Evolutionary conservation across 164 flowering plant genomes (phyloP).

Genomic region (Euptelea pleiosperma): DNA sequence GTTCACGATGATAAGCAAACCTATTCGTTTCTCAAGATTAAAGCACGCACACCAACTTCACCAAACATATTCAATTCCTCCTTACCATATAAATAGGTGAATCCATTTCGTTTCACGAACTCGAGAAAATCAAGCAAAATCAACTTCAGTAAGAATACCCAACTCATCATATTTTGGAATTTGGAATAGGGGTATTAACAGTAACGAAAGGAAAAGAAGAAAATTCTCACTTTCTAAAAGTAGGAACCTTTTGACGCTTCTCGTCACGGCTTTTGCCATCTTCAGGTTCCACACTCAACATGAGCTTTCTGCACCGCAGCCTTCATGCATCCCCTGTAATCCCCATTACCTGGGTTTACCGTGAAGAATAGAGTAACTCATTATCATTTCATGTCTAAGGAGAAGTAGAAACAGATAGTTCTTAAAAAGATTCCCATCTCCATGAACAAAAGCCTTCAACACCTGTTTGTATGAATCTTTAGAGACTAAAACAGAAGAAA

Average conservation of each 20-base stretch:
- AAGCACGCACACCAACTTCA: no score
- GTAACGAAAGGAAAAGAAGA: background rate
- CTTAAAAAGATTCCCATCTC: constrained; percentile 61
- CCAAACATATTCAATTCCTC: no score
- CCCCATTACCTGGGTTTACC: constrained; percentile 33
- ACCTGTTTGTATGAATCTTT: constrained; percentile 37
- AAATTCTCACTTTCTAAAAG: constrained; percentile 22
- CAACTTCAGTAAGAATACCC: background rate
- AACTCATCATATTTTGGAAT: no score
- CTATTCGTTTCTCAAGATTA: background rate
- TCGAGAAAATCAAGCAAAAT: background rate
- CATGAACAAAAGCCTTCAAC: constrained; percentile 78
- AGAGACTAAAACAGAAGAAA: background rate
- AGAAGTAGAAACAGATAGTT: no score
- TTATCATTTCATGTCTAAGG: no score
- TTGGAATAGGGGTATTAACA: no score
- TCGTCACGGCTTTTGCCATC: constrained; percentile 48
- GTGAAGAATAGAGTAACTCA: no score
- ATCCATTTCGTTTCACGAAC: background rate
- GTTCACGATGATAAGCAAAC: background rate
- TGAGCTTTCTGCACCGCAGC: background rate
- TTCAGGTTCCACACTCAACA: no score
- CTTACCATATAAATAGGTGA: no score
- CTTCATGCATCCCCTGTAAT: no score
- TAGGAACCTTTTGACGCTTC: constrained; percentile 44